phyloP scores from a whole-genome alignment of 2,329 filamentous ascomycete species.

The Penicillium sp. region DNA sequence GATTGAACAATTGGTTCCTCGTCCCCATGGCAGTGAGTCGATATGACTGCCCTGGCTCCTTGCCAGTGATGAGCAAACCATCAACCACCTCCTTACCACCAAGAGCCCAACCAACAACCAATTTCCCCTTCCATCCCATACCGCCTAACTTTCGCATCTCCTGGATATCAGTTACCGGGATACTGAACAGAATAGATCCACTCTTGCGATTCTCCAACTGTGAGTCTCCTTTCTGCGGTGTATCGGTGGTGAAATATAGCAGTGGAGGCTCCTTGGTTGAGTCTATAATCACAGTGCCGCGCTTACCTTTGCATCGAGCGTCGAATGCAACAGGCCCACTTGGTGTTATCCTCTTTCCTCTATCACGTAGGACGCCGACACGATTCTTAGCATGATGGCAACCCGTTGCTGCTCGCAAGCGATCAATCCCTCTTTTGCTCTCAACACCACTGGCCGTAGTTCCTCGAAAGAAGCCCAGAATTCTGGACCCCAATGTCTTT shows the following conservation, averaged over 20 bases:
- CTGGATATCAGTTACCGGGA: constrained; percentile 67
- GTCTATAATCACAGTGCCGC: constrained; percentile 67
- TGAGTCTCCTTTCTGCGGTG: constrained; percentile 36
- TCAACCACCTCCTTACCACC: constrained; percentile 69
- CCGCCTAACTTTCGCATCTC: constrained; percentile 78
- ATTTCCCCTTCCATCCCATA: constrained; percentile 78
- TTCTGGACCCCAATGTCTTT: constrained; percentile 47
- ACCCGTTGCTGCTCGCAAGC: constrained; percentile 63
- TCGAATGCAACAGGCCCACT: constrained; percentile 73
- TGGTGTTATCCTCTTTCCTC: constrained; percentile 38
- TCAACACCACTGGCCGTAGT: constrained; percentile 71
- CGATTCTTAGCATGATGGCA: constrained; percentile 65
- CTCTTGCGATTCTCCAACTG: constrained; percentile 51
- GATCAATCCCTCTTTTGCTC: constrained; percentile 69
- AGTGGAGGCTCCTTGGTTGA: constrained; percentile 31
- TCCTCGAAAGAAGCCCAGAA: constrained; percentile 66
- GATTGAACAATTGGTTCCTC: constrained; percentile 78
- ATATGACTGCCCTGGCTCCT: constrained; percentile 51
- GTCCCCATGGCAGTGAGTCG: constrained; percentile 70
- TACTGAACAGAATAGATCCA: constrained; percentile 62
- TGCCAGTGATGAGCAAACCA: constrained; percentile 66
- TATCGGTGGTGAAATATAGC: constrained; percentile 62
- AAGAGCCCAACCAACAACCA: constrained; percentile 78
- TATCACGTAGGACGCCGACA: constrained; percentile 65
- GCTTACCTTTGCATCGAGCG: constrained; percentile 66